Base-by-base conservation (phyloP, 83 land plant species). In the Isoetes engelmannii region DNA sequence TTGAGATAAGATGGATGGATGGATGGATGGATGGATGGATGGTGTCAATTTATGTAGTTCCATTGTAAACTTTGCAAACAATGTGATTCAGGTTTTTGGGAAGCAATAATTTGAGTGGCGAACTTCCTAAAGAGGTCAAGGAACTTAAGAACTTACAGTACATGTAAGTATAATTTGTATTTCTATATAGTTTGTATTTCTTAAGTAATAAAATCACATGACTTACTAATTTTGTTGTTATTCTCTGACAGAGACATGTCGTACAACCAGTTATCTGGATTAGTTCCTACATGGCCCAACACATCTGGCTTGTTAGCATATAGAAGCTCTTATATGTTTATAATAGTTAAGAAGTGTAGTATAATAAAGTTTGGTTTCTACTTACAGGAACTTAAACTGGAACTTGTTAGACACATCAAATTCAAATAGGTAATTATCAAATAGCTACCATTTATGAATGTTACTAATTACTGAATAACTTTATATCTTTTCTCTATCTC, bases 91-190 rank as follows among this genome's bases (percentile, higher is more conserved):
- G 62, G 19, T 8, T 59, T 12, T 18, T 59, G 12, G 62, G 28
- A 59, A 59, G 28, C 20, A 59, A 59, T 19, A 59, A 59, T 59
- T 59, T 59, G 62, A 59, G 9, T 12, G 62, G 62, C 18, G 4
- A 18, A 18, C 12, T 59, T 3, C 62, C 62, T 59, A 3, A 20
- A 18, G 19, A 12, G 28, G 28, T 59, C 9, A 37, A 37, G 9
- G 3, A 20, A 8, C 62, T 59, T 42, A 59, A 20, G 3, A 18
- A 18, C 9, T 4, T 59, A 8, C 18, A 18, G 28, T 19, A 7
- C 8, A 20, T 59, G 62, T 59, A 59, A 12, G 55, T 51, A 51
- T 17, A 51, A 2, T 28, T 2, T 28, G 37, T 28, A 28, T 28
- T 28, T 51, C 1, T 12, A 51, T 17, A 51, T 12, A 51, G 1